Percentiles rank a stretch among this genome's conserved stretches.
Evolutionary conservation across 2,329 filamentous ascomycete species (phyloP).

Genomic region (Fusarium cyanostomum): DNA sequence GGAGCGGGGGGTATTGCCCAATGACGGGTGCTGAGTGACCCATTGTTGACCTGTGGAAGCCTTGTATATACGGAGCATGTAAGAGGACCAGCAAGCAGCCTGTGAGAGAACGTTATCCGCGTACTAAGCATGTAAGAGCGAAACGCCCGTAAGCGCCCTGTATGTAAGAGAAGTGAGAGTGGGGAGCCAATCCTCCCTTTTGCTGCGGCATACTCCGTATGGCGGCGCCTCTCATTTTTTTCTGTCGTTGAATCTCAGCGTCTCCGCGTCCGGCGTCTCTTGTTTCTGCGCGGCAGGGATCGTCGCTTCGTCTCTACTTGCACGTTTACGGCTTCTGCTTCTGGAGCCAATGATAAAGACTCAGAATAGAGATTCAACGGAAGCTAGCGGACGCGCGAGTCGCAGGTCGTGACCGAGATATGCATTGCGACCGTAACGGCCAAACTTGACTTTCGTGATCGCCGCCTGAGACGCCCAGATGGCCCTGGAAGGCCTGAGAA

Average conservation of each 20-base stretch:
- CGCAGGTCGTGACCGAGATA: not conserved
- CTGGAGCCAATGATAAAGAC: slow-evolving; percentile 12
- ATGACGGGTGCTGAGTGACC: slow-evolving; percentile 16
- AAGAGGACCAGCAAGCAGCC: slow-evolving; percentile 12
- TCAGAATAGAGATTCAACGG: slow-evolving; percentile 10
- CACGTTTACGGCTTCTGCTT: not conserved
- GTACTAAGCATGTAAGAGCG: slow-evolving; percentile 12
- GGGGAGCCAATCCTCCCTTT: slow-evolving; percentile 12
- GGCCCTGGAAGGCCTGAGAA: not conserved
- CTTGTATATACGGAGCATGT: slow-evolving; percentile 15
- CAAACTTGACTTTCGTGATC: slow-evolving; percentile 10
- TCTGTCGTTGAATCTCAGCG: slow-evolving; percentile 20
- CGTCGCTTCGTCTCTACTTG: slow-evolving; percentile 9
- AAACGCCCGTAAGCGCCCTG: slow-evolving; percentile 21
- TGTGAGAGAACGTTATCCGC: slow-evolving; percentile 13
- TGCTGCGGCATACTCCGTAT: slow-evolving; percentile 23
- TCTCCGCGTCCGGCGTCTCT: slow-evolving; percentile 32
- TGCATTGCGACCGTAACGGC: slow-evolving; percentile 8
- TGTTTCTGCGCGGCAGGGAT: slow-evolving; percentile 17
- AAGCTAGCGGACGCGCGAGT: slow-evolving; percentile 26
- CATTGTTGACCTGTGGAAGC: slow-evolving; percentile 26
- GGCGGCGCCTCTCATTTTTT: slow-evolving; percentile 27
- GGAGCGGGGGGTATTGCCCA: slow-evolving; percentile 17
- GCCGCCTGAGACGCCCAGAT: not conserved
- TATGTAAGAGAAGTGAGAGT: not conserved